phyloP scores from a whole-genome alignment of 2,329 filamentous ascomycete genomes.

The Talaromyces sp. region DNA sequence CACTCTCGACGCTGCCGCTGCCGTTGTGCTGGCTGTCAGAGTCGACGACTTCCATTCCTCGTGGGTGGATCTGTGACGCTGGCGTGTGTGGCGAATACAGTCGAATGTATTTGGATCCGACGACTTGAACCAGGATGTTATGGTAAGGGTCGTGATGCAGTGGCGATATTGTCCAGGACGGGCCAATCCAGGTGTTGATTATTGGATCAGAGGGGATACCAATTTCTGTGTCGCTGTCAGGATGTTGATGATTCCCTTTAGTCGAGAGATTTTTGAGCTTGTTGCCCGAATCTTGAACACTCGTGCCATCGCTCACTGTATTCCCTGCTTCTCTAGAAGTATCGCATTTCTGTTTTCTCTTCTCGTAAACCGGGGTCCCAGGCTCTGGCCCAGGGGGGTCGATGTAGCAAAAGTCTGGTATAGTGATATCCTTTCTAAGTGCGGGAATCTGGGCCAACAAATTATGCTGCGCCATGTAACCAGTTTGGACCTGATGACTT shows the following conservation, averaged over 20 bases:
- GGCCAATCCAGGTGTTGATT: slow-evolving; percentile 91
- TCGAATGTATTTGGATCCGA: slow-evolving; percentile 86
- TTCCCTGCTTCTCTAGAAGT: neutral
- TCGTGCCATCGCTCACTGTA: slow-evolving; percentile 7
- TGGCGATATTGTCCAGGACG: slow-evolving; percentile 79
- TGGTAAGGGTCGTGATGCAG: slow-evolving; percentile 92
- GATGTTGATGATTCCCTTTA: slow-evolving; percentile 3
- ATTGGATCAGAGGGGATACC: slow-evolving; percentile 48
- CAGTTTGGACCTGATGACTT: slow-evolving; percentile 38
- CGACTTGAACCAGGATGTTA: slow-evolving; percentile 84
- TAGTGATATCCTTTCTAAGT: slow-evolving; percentile 67
- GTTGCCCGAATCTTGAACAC: slow-evolving; percentile 31
- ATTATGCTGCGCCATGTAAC: slow-evolving; percentile 89
- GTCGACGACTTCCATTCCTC: slow-evolving; percentile 31
- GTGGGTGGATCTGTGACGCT: slow-evolving; percentile 33
- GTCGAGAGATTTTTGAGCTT: slow-evolving; percentile 5
- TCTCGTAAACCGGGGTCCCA: slow-evolving; percentile 40
- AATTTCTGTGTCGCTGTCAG: slow-evolving; percentile 12
- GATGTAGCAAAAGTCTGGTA: slow-evolving; percentile 82
- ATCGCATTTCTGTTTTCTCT: slow-evolving; percentile 21
- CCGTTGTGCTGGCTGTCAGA: slow-evolving; percentile 7
- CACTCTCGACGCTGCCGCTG: neutral
- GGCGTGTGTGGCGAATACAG: slow-evolving; percentile 69
- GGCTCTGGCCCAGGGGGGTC: slow-evolving; percentile 54
- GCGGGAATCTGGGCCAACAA: slow-evolving; percentile 76